Percentiles rank a stretch among this genome's conserved stretches.
These are phyloP conservation scores for Capsicum baccatum DNA, from an alignment of 257 asterid genomes.

Conservation along the genomic window DNA sequence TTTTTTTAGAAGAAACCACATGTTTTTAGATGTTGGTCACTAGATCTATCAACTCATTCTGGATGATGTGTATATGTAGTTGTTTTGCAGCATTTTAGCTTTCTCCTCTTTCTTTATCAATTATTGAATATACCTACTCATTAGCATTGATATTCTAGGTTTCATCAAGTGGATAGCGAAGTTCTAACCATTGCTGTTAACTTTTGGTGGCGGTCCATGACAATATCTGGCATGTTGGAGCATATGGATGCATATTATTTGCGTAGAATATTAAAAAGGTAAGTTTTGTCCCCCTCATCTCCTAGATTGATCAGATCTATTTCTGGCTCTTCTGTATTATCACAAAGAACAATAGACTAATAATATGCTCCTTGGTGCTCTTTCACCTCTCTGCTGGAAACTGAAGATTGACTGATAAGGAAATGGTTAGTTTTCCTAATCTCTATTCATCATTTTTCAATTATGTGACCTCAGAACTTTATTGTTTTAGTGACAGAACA, in stretches of 20 bases:
- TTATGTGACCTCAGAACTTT: neutral
- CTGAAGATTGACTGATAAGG: conserved; percentile 81
- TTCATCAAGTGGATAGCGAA: conserved; percentile 97
- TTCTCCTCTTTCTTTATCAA: conserved; percentile 9
- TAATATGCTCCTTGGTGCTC: conserved; percentile 31
- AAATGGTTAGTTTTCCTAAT: conserved; percentile 65
- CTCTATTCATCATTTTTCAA: neutral
- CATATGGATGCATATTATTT: conserved; percentile 97
- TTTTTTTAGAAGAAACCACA: neutral
- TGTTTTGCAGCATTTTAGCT: conserved; percentile 7
- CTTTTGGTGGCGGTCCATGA: conserved; percentile 91
- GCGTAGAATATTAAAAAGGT: conserved; percentile 88
- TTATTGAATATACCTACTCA: conserved; percentile 9
- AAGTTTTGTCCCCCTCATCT: conserved; percentile 26
- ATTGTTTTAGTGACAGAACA: neutral
- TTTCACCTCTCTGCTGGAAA: conserved; percentile 34
- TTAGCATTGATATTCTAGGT: conserved; percentile 53
- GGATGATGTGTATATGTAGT: conserved; percentile 1
- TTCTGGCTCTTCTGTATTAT: neutral
- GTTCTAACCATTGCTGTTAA: conserved; percentile 83
- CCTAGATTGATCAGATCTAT: conserved; percentile 16
- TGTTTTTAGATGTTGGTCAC: neutral
- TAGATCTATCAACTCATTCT: conserved; percentile 23
- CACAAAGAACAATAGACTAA: conserved; percentile 30
- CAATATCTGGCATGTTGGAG: conserved; percentile 72